Base-by-base conservation (phyloP, 495 filamentous ascomycete genomes). In the Polyplosphaeria fusca region DNA sequence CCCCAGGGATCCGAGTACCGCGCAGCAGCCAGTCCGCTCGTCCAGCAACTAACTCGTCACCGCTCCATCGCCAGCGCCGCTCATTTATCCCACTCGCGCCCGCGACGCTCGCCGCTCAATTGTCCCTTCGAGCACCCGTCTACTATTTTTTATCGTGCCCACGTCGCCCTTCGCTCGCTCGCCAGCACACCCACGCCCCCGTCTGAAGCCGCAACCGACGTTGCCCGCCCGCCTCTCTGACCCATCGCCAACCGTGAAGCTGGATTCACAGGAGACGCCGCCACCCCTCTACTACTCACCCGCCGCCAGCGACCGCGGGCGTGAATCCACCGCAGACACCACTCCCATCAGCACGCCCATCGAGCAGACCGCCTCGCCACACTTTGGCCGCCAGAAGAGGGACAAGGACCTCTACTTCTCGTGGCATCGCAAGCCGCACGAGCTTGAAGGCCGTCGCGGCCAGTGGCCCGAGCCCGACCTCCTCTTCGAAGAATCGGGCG, bases 401-500 rank as follows among this genome's bases (percentile, higher is more conserved):
- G 58, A 65, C 50, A 69, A 67, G 46, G 68, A 73, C 44, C 63
- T 67, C 50, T 66, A 63, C 41, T 66, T 68, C 58, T 66, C 74
- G 47, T 75, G 74, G 70, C 61, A 74, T 49, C 60, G 64, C 39
- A 73, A 67, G 49, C 59, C 68, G 24, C 55, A 66, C 47, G 66
- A 72, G 41, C 61, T 61, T 14, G 69, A 68, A 30, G 53, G 55
- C 42, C 55, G 50, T 42, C 48, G 42, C 38, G 66, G 53, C 53
- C 61, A 61, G 35, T 70, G 70, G 59, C 46, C 63, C 9, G 73
- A 73, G 53, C 70, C 75, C 48, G 68, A 70, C 37, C 55, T 69
- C 24, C 60, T 70, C 27, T 70, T 70, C 58, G 55, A 63, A 40
- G 74, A 75, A 55, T 48, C 71, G 32, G 73, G 72, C 46, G 71